Evolutionary conservation across 371 early-diverging fungal genomes (phyloP).

Genomic region (Mucor lusitanicus): DNA sequence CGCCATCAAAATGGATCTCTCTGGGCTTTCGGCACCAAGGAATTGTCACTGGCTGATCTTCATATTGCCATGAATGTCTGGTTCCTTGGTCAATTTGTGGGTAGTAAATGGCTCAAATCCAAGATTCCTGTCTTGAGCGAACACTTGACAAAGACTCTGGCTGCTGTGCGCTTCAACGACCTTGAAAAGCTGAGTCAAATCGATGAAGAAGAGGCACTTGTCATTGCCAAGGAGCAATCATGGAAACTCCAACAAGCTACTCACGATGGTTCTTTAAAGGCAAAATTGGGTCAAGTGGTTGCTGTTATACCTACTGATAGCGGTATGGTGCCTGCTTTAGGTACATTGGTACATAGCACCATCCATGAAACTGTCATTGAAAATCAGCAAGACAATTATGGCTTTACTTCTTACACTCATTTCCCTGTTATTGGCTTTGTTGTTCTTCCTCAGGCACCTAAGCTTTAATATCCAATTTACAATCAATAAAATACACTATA

Average conservation of each 20-base stretch:
- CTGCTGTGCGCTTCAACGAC: slow-evolving; percentile 13
- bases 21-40: slow-evolving; percentile 16
- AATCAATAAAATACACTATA: no score
- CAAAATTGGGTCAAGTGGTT: slow-evolving; percentile 42
- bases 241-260: not conserved
- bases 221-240: slow-evolving; percentile 10
- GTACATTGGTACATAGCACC: slow-evolving; percentile 38
- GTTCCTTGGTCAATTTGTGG: slow-evolving; percentile 2
- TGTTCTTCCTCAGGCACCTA: slow-evolving; percentile 4
- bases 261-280: slow-evolving; percentile 21
- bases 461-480: not conserved
- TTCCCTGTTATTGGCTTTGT: slow-evolving; percentile 19
- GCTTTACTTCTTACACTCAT: slow-evolving; percentile 16
- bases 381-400: slow-evolving; percentile 22
- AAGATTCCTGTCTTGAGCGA: slow-evolving; percentile 10
- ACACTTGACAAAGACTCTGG: slow-evolving; percentile 35
- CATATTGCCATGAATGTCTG: slow-evolving; percentile 16
- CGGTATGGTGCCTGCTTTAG: slow-evolving; percentile 44
- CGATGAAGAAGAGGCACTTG: slow-evolving; percentile 7
- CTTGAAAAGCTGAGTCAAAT: not conserved
- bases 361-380: slow-evolving; percentile 31
- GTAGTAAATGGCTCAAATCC: slow-evolving; percentile 2
- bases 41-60: slow-evolving; percentile 7
- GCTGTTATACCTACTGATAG: slow-evolving; percentile 50
- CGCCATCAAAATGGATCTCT: not conserved